A percentile compares a stretch with the other conserved stretches of the same genome.
Evolutionary conservation across 2,329 filamentous ascomycete genomes (phyloP).

Genomic region (Ophiosphaerella narmari): DNA sequence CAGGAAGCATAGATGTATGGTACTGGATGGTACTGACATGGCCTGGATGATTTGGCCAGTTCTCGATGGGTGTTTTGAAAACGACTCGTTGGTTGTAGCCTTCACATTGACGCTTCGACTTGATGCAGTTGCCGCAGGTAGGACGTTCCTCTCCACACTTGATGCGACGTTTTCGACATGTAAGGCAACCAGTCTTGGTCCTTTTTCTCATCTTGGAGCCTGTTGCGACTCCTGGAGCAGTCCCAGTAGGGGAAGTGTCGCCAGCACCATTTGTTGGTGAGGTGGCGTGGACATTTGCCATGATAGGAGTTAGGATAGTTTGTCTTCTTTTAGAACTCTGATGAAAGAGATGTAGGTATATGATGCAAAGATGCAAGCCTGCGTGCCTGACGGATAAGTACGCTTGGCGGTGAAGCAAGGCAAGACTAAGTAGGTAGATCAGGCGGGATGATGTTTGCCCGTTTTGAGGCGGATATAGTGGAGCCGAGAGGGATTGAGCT

Average conservation of each 20-base stretch:
- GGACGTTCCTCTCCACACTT: slow-evolving; percentile 94
- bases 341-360: neutral
- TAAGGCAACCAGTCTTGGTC: slow-evolving; percentile 92
- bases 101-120: slow-evolving; percentile 82
- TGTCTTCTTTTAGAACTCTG: too few species aligned
- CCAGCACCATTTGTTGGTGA: slow-evolving; percentile 27
- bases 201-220: slow-evolving; percentile 53
- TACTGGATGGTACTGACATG: slow-evolving; percentile 44
- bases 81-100: slow-evolving; percentile 81
- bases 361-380: neutral
- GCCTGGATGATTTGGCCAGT: slow-evolving; percentile 47
- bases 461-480: slow-evolving; percentile 24
- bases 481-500: slow-evolving; percentile 33
- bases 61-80: slow-evolving; percentile 75
- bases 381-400: neutral
- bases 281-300: slow-evolving; percentile 27
- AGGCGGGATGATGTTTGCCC: slow-evolving; percentile 26
- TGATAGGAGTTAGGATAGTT: slow-evolving; percentile 5
- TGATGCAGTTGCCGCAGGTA: slow-evolving; percentile 81
- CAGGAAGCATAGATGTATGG: slow-evolving; percentile 46
- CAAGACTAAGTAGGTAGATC: slow-evolving; percentile 10
- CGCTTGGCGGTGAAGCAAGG: neutral
- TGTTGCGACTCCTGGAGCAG: slow-evolving; percentile 18
- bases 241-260: slow-evolving; percentile 36
- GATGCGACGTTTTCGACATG: slow-evolving; percentile 91